Percentiles rank a stretch among this genome's conserved stretches.
Evolutionary conservation across 169 alveolate species (phyloP).

Genomic region (Neospora caninum): DNA sequence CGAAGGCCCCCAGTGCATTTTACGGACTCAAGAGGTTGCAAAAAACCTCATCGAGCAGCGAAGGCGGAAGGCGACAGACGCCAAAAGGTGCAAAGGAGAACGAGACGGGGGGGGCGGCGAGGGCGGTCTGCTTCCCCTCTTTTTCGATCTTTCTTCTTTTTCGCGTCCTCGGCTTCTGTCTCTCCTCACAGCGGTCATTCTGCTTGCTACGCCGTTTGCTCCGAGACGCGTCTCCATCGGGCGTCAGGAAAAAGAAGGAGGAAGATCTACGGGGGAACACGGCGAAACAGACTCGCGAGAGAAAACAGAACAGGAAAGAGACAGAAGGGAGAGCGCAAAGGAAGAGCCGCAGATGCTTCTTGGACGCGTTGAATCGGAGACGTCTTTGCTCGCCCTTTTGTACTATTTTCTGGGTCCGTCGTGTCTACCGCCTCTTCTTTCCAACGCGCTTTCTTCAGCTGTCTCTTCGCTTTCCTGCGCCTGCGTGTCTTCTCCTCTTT

Average conservation of each 20-base stretch:
- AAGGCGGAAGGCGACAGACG: too few species aligned
- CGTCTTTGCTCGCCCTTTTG: not conserved
- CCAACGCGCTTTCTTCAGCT: not conserved
- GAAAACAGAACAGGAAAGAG: constrained; percentile 2
- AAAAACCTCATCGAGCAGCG: too few species aligned
- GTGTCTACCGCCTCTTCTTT: not conserved
- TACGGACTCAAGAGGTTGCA: too few species aligned
- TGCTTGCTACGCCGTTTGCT: not conserved
- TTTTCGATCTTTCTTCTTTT: not conserved
- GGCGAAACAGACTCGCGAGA: not conserved
- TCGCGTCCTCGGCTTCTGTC: not conserved
- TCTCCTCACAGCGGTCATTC: not conserved
- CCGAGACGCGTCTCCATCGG: not conserved
- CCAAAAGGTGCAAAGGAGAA: too few species aligned
- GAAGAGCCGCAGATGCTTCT: not conserved
- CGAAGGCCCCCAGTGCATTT: too few species aligned
- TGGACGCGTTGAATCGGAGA: not conserved
- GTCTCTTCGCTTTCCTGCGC: not conserved
- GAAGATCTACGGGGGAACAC: not conserved
- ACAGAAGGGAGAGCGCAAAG: not conserved
- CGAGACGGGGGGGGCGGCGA: too few species aligned
- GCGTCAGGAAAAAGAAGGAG: not conserved
- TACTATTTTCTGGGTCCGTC: not conserved
- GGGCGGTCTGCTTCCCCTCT: not conserved
- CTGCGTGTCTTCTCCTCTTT: not conserved